Evolutionary conservation across 2,329 filamentous ascomycete genomes (phyloP), one percentile per base, ranked within the genome.

Genomic region (Cercospora zeina): DNA sequence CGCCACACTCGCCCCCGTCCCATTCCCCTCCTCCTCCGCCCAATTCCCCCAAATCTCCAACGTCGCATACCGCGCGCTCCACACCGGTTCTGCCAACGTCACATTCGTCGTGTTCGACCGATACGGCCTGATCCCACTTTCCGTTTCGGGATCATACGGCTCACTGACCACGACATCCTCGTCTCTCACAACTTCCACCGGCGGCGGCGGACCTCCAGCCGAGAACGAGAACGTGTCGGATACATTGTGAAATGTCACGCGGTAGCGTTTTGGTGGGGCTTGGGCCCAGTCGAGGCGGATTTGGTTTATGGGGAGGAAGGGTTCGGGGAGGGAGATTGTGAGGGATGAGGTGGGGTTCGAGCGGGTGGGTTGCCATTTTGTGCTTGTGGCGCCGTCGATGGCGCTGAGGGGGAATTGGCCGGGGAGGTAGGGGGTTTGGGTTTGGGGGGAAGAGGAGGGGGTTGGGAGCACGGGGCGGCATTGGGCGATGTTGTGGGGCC

Each of bases 341-440:
- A 90, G 70, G 3, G 82, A 82, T 30, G 82, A 79, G 4, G 81
- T 77, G 0, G 73, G 75, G 54, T 84, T 83, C 1, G 81, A 78
- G 8, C 70, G 71, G 1, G 76, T 70, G 0, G 87, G 87, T 69
- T 89, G 86, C 87, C 87, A 90, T 66, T 83, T 84, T 0, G 87
- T 90, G 16, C 83, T 83, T 4, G 83, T 78, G 1, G 86, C 85
- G 57, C 88, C 88, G 68, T 90, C 88, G 55, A 88, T 82, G 2
- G 86, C 87, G 0, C 83, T 80, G 57, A 88, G 78, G 1, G 88
- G 87, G 76, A 90, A 89, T 73, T 91, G 89, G 13, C 88, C 89
- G 0, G 86, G 83, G 27, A 81, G 76, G 69, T 81, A 84, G 1
- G 73, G 70, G n/a, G n/a, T n/a, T 39, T 80, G 72, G 0, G 76